Evolutionary conservation across 2,329 filamentous ascomycete genomes (phyloP).

Genomic region (Nannizzia gypsea): DNA sequence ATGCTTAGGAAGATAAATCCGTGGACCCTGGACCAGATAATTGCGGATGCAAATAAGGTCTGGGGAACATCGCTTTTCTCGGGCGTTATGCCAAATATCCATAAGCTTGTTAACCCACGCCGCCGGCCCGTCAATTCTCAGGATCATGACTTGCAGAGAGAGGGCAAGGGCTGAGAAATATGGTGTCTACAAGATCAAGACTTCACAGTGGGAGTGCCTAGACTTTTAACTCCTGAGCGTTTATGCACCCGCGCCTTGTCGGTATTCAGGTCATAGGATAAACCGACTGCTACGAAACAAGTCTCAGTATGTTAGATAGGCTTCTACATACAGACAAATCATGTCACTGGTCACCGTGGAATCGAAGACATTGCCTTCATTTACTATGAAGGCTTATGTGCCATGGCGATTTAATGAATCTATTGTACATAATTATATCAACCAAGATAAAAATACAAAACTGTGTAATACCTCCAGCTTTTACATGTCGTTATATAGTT

Average conservation of each 20-base stretch:
- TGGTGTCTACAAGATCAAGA: too few relatives aligned
- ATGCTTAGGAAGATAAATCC: conserved; percentile 27
- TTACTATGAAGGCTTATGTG: not conserved
- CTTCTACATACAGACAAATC: too few relatives aligned
- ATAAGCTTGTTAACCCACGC: conserved; percentile 13
- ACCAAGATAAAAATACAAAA: not conserved
- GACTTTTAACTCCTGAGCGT: too few relatives aligned
- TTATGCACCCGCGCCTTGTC: not conserved
- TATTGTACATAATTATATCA: not conserved
- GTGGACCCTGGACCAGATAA: conserved; percentile 22
- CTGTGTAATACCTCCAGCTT: too few relatives aligned
- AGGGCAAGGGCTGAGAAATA: not conserved
- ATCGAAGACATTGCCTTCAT: not conserved
- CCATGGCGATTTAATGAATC: not conserved
- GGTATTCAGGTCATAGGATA: not conserved
- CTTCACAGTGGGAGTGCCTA: too few relatives aligned
- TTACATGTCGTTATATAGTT: not conserved
- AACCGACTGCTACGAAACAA: not conserved
- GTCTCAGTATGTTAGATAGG: not conserved
- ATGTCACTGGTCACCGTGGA: not conserved
- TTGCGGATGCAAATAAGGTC: conserved; percentile 24
- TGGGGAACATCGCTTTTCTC: conserved; percentile 27
- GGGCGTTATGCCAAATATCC: conserved; percentile 16
- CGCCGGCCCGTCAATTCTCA: not conserved
- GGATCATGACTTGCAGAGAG: not conserved